Base-by-base conservation (phyloP, 306 rosid species). In the Dryas drummondii region DNA sequence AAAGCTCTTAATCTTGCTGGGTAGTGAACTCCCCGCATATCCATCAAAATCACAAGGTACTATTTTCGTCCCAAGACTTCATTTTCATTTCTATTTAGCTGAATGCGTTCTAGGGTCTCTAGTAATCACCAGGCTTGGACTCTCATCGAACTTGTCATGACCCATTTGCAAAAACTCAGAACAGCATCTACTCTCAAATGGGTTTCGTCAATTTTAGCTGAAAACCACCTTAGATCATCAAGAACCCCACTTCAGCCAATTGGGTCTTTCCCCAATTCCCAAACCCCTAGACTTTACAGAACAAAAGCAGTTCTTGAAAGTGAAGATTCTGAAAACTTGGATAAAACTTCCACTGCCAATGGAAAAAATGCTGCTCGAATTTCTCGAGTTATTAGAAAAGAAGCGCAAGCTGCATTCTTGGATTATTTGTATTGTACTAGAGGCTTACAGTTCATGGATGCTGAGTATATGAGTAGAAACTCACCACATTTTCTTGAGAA, bases 371-470 rank as follows among this genome's bases (percentile, higher is more conserved):
- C 58, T 26, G 19, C 27, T 61, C 51, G 74, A 41, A 42, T 73
- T 71, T 15, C 79, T 32, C 71, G 16, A 58, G 58, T 70, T 58
- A 61, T 67, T n/a, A 48, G 41, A 8, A 88, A 68, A 77, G 86
- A 80, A 84, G 98, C 90, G 16, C 91, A 87, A 79, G 85, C 79
- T 37, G 98, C 91, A 65, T 80, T 93, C 48, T 61, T 91, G 41
- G 96, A 93, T 0, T 93, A 93, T 78, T 86, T 93, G 67, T 90
- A 93, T 65, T 82, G 83, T 41, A 93, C 98, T 22, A 82, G 98
- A 50, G 84, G 84, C 77, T 64, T 93, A 5, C 86, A 84, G 59
- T 89, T 86, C 76, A 4, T 75, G 66, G 97, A 91, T 57, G 98
- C 98, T 1, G 94, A 90, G 57, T 86, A 84, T 79, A 91, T 91